Base-by-base conservation (phyloP, 1,284 basidiomycete species). In the Psilocybe mexicana region DNA sequence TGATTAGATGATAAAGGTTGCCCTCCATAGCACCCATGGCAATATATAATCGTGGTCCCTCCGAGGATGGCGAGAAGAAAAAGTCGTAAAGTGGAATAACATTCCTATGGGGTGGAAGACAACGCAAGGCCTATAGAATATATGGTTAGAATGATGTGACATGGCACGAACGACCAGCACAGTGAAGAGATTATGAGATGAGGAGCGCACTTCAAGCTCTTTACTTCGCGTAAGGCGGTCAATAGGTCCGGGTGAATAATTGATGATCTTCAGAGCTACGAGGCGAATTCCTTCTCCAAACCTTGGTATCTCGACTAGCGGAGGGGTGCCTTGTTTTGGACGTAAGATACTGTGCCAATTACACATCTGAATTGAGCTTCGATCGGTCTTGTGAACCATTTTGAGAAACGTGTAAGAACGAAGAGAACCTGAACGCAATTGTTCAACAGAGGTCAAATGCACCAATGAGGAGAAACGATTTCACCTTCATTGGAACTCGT, bases 1-100 rank as follows among this genome's bases (percentile, higher is more conserved):
- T 97, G 72, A 96, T 95, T 74, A 98, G 89, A 72, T 98, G 96
- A 74, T 96, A 97, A 56, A 98, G 85, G 74, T 98, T 98, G 64
- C 96, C 96, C 75, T 98, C 96, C 96, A 98, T 98, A 71, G 94
- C 94, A 75, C 98, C 96, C 71, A 98, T 96, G 52, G 98, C 96
- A 70, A 98, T 96, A 75, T 98, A 96, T 63, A 98, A 88, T 74
- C 97, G 93, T 72, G 90, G 92, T 51, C 91, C 86, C n/a, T 35
- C 46, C 23, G 18, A 3, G 58, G 47, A 24, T 11, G 53, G 47
- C 46, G 93, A 86, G 64, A 97, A 89, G 76, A 98, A 98, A 65
- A 93, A 94, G 74, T 98, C 96, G 79, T 98, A 98, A 62, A 98
- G 84, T 52, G 94, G 93, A 68, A 98, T 96, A 75, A 98, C 92